Base-by-base conservation (phyloP, 768 basidiomycete genomes). In the Phylloporus arenicola region DNA sequence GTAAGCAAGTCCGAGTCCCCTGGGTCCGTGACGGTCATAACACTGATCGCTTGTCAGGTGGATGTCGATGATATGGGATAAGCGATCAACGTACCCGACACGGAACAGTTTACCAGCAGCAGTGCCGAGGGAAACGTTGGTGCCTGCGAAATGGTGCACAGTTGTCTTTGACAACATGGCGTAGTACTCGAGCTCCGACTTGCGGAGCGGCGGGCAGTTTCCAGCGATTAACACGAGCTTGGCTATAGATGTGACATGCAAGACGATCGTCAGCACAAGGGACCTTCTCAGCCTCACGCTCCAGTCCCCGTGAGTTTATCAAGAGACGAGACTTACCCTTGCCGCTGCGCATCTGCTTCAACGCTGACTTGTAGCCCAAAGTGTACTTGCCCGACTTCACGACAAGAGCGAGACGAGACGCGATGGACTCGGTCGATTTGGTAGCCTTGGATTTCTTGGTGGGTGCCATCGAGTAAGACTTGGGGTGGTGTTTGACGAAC, bases 81-180 rank as follows among this genome's bases (percentile, higher is more conserved):
- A 9, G 14, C 22, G 13, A 14, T 38, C n/a, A 16, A 72, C 79
- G 45, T 48, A 92, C 90, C 92, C 94, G 54, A 98, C 95, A 60
- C 94, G 92, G 90, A 97, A 99, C 60, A 98, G 85, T 76, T 94
- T 95, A 70, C 96, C 96, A 52, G 96, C 94, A 71, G 96, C 96
- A 45, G 96, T 99, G 51, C 96, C 96, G 57, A 99, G 87, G 53
- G 95, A 90, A 61, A 98, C 92, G 69, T 99, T 99, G 57, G 93
- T 93, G 57, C 96, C 96, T 57, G 84, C 79, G 71, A 96, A 99
- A 77, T 98, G 94, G 76, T 98, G 96, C 50, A 98, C 95, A 51
- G 89, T 84, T 51, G 95, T 98, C 80, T 99, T 99, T 60, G 93
- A 96, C 69, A 99, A 81, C 94, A 96, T 96, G 75, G 93, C 96